Base-by-base conservation (phyloP, 2,329 filamentous ascomycete species). In the Sporothrix dimorphospora region DNA sequence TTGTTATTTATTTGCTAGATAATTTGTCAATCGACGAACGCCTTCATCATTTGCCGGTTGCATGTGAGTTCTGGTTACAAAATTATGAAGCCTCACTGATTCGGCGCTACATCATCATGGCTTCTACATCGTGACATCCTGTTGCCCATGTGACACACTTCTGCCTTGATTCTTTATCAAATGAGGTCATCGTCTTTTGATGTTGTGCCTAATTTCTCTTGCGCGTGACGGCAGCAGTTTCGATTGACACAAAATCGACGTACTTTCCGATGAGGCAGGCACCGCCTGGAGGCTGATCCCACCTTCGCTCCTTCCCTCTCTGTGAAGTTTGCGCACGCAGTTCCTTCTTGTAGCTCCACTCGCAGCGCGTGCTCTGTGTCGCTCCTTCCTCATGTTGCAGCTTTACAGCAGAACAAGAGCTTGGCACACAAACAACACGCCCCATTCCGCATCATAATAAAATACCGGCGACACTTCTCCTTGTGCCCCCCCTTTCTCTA, bases 341-440 rank as follows among this genome's bases (percentile, higher is more conserved):
- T 1, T 19, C 40, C 38, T 51, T 40, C 12, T 21, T 55, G n/a
- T 27, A n/a, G 14, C 47, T 27, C 40, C 49, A 9, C 40, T 12
- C 16, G 30, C 38, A 12, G 16, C 7, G 42, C 63, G 42, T 49
- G 63, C 4, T 51, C 27, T 72, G 59, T 47, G 47, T 71, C 71
- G 68, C 66, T 72, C 71, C 63, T 73, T 73, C 72, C 72, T 69
- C 30, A 38, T 51, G 24, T 72, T 38, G 45, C 51, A 21, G 34
- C 4, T 7, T 4, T 16, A 34, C 11, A 49, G 11, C 14, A 51
- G 27, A 34, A n/a, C 45, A 66, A 11, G 12, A 27, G 16, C 42
- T 66, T 66, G 7, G 42, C 14, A 30, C 42, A 21, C 16, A 66
- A 66, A 49, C 59, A 65, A 24, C 24, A 27, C 19, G 4, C 42